phyloP scores from a whole-genome alignment of 1,139 yeast genomes.

The Kurtzmaniella quercitrusa region DNA sequence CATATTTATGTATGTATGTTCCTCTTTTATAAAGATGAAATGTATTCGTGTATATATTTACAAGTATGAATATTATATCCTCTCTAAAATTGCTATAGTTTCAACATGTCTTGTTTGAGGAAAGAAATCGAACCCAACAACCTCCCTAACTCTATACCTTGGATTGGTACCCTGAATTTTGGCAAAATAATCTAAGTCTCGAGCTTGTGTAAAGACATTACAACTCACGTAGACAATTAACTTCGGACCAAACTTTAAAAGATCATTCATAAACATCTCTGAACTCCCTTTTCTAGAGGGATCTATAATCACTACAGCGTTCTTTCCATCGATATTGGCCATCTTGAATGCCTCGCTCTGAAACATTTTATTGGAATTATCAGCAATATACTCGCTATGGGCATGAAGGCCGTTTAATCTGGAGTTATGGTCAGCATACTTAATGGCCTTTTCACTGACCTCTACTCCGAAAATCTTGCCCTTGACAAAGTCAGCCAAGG shows the following conservation, averaged over 20 bases:
- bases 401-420: conserved; percentile 33
- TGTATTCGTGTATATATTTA: conserved; percentile 8
- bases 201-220: conserved; percentile 45
- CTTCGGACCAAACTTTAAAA: conserved; percentile 34
- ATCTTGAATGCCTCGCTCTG: conserved; percentile 19
- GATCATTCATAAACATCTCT: conserved; percentile 28
- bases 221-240: conserved; percentile 41
- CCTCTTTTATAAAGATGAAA: no score
- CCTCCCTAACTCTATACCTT: conserved; percentile 26
- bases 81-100: conserved; percentile 35
- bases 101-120: conserved; percentile 50
- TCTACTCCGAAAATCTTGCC: conserved; percentile 45
- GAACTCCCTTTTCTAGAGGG: conserved; percentile 45
- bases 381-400: conserved; percentile 31
- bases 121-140: conserved; percentile 44
- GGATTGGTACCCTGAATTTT: conserved; percentile 15
- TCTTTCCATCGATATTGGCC: conserved; percentile 24
- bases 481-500: conserved; percentile 26
- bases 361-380: conserved; percentile 36
- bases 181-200: conserved; percentile 32
- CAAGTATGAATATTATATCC: conserved; percentile 1
- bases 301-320: conserved; percentile 40
- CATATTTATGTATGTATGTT: not conserved
- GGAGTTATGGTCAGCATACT: conserved; percentile 39
- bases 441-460: conserved; percentile 27